Evolutionary conservation across 768 basidiomycete species (phyloP), one percentile per base, ranked within the genome.

Genomic region (Termitomyces heimii): DNA sequence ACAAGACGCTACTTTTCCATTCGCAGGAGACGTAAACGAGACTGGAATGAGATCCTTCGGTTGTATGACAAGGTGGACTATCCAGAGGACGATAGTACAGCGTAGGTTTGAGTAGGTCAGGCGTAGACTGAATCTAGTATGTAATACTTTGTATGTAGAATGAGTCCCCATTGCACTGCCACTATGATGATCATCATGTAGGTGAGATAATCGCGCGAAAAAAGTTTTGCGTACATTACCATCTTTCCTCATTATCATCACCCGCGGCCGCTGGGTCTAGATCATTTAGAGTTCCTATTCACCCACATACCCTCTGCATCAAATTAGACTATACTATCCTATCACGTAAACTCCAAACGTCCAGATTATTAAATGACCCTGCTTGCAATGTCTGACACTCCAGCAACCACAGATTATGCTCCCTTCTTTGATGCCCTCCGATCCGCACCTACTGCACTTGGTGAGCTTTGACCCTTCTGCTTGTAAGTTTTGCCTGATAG

Each of bases 11-110:
- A 93, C 65, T 94, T 94, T 66, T 93, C 91, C 20, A 75, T 94
- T 56, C 81, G 79, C 57, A 74, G 91, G 60, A 73, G 92, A 64
- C 75, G 91, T 61, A 94, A 94, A 71, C 80, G 90, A 61, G 92
- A 94, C 64, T 94, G 92, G 92, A 92, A 92, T 63, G 92, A 94
- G 72, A 91, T 86, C 5, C 71, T 94, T 46, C 76, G 90, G 47
- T 70, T 91, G 54, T 92, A 92, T 61, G 91, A 93, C 62, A 78
- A 88, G 59, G 86, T 90, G 18, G 91, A 92, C 68, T 94, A 90
- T 65, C 89, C 89, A 0, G 79, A 80, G 14, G 85, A 85, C 28
- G 47, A 48, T 18, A 31, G 46, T 48, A 16, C 24, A 22, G 12
- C 9, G 13, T 22, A 43, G 42, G 4, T 43, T 22, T 43, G 20